Evolutionary conservation across 1,284 basidiomycete genomes (phyloP), one percentile per base, ranked within the genome.

Genomic region (Ceratobasidium sp.): DNA sequence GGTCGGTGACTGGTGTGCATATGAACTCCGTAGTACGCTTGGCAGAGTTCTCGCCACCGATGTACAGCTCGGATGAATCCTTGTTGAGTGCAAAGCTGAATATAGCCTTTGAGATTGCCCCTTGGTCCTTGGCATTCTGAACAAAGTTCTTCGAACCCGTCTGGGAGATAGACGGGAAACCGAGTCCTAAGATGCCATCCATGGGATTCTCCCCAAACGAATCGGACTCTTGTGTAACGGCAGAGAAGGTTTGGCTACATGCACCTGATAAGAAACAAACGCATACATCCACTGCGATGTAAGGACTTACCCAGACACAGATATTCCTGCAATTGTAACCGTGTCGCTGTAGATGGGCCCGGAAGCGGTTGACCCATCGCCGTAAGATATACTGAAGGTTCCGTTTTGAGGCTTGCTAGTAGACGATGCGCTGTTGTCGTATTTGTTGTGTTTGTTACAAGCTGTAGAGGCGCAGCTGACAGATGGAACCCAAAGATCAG

Each of bases 401-500:
- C 73, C 77, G 57, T 2, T 70, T 73, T 13, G 54, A 72, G 28
- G 79, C 74, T 77, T 79, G 76, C 77, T 81, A 82, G 67, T 59
- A 0, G 86, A 78, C 0, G 84, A 84, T 0, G 87, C 86, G 47
- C 71, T 77, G 32, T 75, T 77, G 75, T 84, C 58, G 76, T 86
- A 81, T 77, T 86, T 90, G 18, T 84, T 74, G 0, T 85, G 82
- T 0, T 82, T 82, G 16, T 55, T 54, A 3, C 76, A 26, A 32
- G 76, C 79, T 72, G 87, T 88, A 0, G 76, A 62, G 0, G 46
- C 14, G 76, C 89, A 94, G 3, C 77, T 55, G 0, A 81, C 79
- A 23, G 85, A 83, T 1, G 88, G 87, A 7, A 96, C 83, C 91
- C 93, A 95, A 5, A 95, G 84, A 80, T 95, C 94, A 5, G 93